Conservation (phyloP, 163 green algal species). For the Chlorella variabilis region DNA sequence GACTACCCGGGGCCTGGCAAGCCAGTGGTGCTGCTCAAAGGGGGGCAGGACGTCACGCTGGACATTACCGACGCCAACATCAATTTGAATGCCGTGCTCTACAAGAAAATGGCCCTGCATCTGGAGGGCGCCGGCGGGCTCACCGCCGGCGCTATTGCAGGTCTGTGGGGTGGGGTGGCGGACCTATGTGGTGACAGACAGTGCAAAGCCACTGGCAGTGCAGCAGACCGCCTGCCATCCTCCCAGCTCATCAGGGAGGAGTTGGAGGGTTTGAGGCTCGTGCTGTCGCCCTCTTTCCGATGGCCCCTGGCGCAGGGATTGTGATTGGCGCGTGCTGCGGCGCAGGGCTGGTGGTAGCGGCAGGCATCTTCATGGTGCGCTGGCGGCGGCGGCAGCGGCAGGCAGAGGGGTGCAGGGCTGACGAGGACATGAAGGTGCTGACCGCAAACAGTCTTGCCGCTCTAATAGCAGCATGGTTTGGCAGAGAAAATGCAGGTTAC, state of each 20-base stretch:
- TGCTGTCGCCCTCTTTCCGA: too few species aligned
- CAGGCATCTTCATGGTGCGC: background rate
- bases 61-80: constrained; percentile 10
- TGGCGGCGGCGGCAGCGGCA: background rate
- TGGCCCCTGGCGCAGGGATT: background rate
- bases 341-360: background rate
- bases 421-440: background rate
- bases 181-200: background rate
- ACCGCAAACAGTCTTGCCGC: too few species aligned
- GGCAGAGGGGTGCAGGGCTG: background rate
- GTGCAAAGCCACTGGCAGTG: background rate
- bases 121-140: background rate
- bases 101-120: constrained; percentile 1
- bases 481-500: too few species aligned
- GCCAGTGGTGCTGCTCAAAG: constrained; percentile 30
- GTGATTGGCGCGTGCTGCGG: background rate
- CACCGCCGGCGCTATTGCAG: constrained; percentile 1
- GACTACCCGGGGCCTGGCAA: constrained; percentile 25
- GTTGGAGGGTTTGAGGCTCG: too few species aligned
- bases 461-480: too few species aligned
- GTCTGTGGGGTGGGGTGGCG: too few species aligned
- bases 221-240: too few species aligned
- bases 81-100: constrained; percentile 36
- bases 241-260: too few species aligned
- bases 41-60: background rate